phyloP scores from a whole-genome alignment of 2,329 filamentous ascomycete species.

The Fusarium redolens region DNA sequence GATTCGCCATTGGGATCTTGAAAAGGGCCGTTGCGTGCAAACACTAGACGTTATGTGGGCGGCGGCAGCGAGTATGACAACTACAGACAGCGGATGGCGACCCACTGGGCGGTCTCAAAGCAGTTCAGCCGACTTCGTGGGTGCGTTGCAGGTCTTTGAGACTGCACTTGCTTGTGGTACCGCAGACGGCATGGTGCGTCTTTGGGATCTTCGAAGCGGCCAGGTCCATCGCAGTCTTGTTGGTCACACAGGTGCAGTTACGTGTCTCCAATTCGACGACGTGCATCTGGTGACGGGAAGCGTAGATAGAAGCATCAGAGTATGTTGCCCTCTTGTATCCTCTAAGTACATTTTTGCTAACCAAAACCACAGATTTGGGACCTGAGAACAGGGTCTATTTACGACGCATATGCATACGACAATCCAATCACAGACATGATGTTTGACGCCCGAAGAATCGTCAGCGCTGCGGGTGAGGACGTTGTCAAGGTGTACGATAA shows the following conservation, averaged over 20 bases:
- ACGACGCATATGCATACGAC: constrained; percentile 96
- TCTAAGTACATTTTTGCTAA: constrained; percentile 35
- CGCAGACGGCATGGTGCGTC: constrained; percentile 93
- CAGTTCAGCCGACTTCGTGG: constrained; percentile 88
- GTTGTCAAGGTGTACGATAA: constrained; percentile 99
- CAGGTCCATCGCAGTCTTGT: constrained; percentile 97
- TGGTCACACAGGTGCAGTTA: constrained; percentile 94
- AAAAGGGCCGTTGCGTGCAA: constrained; percentile 96
- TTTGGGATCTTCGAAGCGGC: constrained; percentile 96
- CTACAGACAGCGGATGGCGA: constrained; percentile 75
- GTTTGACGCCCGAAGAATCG: constrained; percentile 92
- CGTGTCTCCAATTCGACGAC: constrained; percentile 95
- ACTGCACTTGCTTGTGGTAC: constrained; percentile 95
- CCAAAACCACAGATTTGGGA: constrained; percentile 87
- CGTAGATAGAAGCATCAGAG: constrained; percentile 90
- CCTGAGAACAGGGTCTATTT: constrained; percentile 92
- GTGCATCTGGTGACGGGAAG: constrained; percentile 94
- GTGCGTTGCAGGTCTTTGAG: constrained; percentile 94
- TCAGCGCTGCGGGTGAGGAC: constrained; percentile 88
- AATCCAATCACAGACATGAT: constrained; percentile 94
- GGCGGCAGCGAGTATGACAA: constrained; percentile 78
- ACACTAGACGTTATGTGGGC: constrained; percentile 99
- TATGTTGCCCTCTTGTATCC: constrained; percentile 62
- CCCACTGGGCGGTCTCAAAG: constrained; percentile 72
- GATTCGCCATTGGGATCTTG: constrained; percentile 95